Evolutionary conservation across 2,329 filamentous ascomycete species (phyloP).

Genomic region (Harringtonia lauricola): DNA sequence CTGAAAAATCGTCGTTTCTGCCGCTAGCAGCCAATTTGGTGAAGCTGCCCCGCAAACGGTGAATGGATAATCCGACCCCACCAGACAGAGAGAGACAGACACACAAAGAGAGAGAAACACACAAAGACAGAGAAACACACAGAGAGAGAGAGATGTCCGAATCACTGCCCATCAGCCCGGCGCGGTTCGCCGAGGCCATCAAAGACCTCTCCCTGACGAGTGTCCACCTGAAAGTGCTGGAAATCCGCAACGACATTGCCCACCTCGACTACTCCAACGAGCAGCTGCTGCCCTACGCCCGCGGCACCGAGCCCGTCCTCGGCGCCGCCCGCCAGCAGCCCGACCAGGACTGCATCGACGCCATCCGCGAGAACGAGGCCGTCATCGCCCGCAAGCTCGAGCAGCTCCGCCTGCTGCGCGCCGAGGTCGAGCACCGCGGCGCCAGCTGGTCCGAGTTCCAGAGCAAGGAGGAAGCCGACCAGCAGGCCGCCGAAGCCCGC

Average conservation of each 20-base stretch:
- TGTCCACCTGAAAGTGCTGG: conserved; percentile 64
- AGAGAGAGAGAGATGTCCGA: too few relatives aligned
- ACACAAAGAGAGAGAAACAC: too few relatives aligned
- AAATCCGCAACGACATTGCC: conserved; percentile 62
- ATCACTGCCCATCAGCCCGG: conserved; percentile 46
- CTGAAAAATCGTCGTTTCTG: too few relatives aligned
- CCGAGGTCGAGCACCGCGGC: conserved; percentile 51
- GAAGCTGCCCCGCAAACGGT: too few relatives aligned
- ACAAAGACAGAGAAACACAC: too few relatives aligned
- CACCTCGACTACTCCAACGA: conserved; percentile 66
- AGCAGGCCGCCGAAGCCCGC: conserved; percentile 4
- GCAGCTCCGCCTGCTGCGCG: conserved; percentile 50
- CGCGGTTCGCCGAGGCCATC: conserved; percentile 56
- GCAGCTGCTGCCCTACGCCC: conserved; percentile 59
- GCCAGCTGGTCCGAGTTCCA: conserved; percentile 46
- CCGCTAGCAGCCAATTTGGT: too few relatives aligned
- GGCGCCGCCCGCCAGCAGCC: conserved; percentile 24
- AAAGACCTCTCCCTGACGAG: conserved; percentile 52
- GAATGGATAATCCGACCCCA: neutral
- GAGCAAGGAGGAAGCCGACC: conserved; percentile 28
- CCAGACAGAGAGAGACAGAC: too few relatives aligned
- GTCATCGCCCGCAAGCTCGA: conserved; percentile 60
- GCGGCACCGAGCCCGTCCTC: conserved; percentile 28
- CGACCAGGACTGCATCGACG: conserved; percentile 63
- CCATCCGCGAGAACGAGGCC: conserved; percentile 58